Evolutionary conservation across 441 rosid genomes (phyloP), one percentile per base, ranked within the genome.

Genomic region (Dalechampia spathulata): DNA sequence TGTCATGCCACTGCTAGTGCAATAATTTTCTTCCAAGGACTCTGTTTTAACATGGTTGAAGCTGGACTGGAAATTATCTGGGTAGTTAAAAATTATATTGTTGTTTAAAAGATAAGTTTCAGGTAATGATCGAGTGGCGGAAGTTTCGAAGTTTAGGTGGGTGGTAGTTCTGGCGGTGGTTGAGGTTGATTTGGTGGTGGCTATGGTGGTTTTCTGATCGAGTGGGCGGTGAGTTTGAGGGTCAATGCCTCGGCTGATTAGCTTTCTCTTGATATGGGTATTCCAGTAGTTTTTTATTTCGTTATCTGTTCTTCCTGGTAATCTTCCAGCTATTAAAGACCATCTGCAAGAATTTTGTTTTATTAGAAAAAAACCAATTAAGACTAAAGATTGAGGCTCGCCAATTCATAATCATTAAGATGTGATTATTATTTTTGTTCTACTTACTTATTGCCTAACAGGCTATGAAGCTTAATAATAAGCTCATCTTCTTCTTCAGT

Each of bases 201-300:
- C 19, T 6, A 58, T 1, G 26, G 48, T 8, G 43, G 60, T 3
- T 0, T 60, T 52, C 17, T 58, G 59, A 7, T 49, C 62, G 32
- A 68, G 67, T 7, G 72, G 65, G 17, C 65, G 65, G 59, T 75
- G 79, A 5, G 74, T 68, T 54, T 71, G 72, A 1, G 76, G 76
- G 48, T 71, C 72, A 49, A 75, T 60, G 49, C 79, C 76, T 2
- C 72, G 72, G 59, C 58, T 63, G 17, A 62, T 59, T 25, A 75
- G 74, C 61, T 71, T 75, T 16, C 76, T 41, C 39, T 72, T 71
- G 64, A 75, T 75, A 48, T 75, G 79, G 6, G 79, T 75, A 55
- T 75, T 75, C 79, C 76, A 75, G 51, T 72, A 75, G 47, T 75
- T 75, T 58, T 75, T 75, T 9, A 75, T 75, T 45, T 75, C 79